phyloP scores from a whole-genome alignment of 2,329 filamentous ascomycete genomes.

The Alternaria ethzedia region DNA sequence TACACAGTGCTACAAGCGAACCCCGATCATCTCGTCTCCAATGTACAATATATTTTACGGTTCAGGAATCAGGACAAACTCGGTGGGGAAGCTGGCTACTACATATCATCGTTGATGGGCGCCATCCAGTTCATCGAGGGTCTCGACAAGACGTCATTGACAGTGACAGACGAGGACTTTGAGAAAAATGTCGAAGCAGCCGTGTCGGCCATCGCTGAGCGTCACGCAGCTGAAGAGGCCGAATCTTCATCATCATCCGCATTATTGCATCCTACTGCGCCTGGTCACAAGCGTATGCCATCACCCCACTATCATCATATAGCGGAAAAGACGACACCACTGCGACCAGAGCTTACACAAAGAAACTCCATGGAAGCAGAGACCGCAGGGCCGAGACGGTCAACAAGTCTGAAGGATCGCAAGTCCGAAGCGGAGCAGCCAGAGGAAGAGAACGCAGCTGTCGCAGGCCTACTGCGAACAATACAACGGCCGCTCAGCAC shows the following conservation, averaged over 20 bases:
- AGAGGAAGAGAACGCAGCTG: constrained; percentile 77
- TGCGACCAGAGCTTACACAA: constrained; percentile 64
- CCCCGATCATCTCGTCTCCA: constrained; percentile 93
- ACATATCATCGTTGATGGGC: constrained; percentile 94
- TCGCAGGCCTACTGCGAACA: constrained; percentile 82
- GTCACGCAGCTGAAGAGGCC: constrained; percentile 64
- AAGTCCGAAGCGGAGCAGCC: constrained; percentile 43
- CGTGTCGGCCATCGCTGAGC: constrained; percentile 93
- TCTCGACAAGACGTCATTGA: constrained; percentile 90
- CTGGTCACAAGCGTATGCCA: constrained; percentile 43
- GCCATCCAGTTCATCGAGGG: constrained; percentile 97
- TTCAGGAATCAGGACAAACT: constrained; percentile 98
- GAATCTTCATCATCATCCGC: constrained; percentile 21
- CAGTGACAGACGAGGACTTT: constrained; percentile 93
- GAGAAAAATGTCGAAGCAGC: constrained; percentile 95
- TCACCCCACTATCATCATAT: constrained; percentile 54
- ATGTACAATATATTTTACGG: constrained; percentile 95
- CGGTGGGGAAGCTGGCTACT: constrained; percentile 96
- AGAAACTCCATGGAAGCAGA: constrained; percentile 67
- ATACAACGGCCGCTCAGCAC: constrained; percentile 91
- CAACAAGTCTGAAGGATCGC: constrained; percentile 56
- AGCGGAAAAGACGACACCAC: constrained; percentile 58
- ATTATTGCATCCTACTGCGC: constrained; percentile 27
- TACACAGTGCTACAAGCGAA: constrained; percentile 95
- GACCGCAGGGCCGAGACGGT: constrained; percentile 63